Base-by-base conservation (phyloP, 78 protist species). In the Diacronema lutheri region DNA sequence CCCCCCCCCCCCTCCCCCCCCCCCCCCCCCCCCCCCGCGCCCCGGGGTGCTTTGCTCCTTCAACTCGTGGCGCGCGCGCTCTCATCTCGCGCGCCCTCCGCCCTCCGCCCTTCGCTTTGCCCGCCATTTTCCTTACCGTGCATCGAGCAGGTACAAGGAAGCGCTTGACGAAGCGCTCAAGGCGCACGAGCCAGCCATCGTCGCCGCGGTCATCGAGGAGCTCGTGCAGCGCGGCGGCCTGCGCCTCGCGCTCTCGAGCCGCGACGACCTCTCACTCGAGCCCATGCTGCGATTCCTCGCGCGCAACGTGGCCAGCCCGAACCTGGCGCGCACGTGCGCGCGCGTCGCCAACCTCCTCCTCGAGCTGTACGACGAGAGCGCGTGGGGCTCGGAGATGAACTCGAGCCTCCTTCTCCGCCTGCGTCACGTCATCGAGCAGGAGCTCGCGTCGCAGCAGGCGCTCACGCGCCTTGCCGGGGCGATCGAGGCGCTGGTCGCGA, bases 141-240 rank as follows among this genome's bases (percentile, higher is more conserved):
- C n/a, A n/a, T n/a, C n/a, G n/a, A 7, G 50, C 50, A 44, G 80
- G 66, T 88, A 91, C 81, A 29, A 25, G 19, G 38, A 57, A 26
- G 91, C 91, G 25, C 65, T 90, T 16, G 90, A 90, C 35, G 76
- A 88, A 41, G 93, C 86, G 25, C 79, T 90, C 31, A 35, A 7
- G n/a, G 16, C 31, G 26, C 31, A 33, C 41, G 12, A 23, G 29
- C 68, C 88, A 41, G 73, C 64, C 21, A 65, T 81, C 11, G 72
- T 89, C 20, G 65, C 68, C 3, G 4, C 64, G 0, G 50, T 86
- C 40, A 6, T 89, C 40, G 89, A 62, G 31, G 92, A 89, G 80
- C 89, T 89, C 12, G 37, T 11, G 14, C 84, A 35, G 37, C 74
- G 92, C 13, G 73, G 26, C 37, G 90, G 80, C 12, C 86, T 89